Percentiles rank a stretch among this genome's conserved stretches.
Evolutionary conservation across 805 yeast genomes (phyloP).

Genomic region (Lipomyces chichibuensis): DNA sequence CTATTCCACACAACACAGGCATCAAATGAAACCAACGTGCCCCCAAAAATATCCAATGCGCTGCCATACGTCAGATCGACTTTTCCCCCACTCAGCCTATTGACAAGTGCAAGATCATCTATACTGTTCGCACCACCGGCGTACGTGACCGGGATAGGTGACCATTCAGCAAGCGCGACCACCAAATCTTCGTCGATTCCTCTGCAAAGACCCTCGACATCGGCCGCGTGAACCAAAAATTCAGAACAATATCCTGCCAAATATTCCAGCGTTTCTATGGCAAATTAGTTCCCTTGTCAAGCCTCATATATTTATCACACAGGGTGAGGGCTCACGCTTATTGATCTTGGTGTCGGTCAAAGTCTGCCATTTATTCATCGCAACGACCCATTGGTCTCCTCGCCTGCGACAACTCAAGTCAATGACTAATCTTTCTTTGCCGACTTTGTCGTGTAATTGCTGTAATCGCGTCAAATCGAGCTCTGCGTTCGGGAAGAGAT

Average conservation of each 20-base stretch:
- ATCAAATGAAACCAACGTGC: conserved; percentile 69
- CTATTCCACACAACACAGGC: conserved; percentile 79
- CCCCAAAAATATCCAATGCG: conserved; percentile 94
- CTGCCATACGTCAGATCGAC: conserved; percentile 94
- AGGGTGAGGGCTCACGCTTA: conserved; percentile 30
- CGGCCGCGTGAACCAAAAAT: conserved; percentile 95
- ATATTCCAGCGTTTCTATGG: conserved; percentile 52
- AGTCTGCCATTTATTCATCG: conserved; percentile 97
- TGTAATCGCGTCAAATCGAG: conserved; percentile 57
- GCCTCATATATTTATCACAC: background rate
- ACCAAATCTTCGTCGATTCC: conserved; percentile 90
- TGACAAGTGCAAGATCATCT: conserved; percentile 68
- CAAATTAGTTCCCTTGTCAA: background rate
- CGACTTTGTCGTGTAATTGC: conserved; percentile 58
- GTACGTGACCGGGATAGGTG: conserved; percentile 75
- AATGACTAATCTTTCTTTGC: conserved; percentile 70
- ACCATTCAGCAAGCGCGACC: conserved; percentile 73
- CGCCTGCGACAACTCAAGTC: conserved; percentile 55
- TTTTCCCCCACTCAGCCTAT: conserved; percentile 69
- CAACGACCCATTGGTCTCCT: conserved; percentile 77
- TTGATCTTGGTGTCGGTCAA: conserved; percentile 67
- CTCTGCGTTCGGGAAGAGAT: conserved; percentile 73
- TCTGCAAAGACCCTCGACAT: conserved; percentile 92
- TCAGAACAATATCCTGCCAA: conserved; percentile 76
- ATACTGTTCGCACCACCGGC: conserved; percentile 94